Base-by-base conservation (phyloP, 345 rosid genomes). In the Sonneratia alba region DNA sequence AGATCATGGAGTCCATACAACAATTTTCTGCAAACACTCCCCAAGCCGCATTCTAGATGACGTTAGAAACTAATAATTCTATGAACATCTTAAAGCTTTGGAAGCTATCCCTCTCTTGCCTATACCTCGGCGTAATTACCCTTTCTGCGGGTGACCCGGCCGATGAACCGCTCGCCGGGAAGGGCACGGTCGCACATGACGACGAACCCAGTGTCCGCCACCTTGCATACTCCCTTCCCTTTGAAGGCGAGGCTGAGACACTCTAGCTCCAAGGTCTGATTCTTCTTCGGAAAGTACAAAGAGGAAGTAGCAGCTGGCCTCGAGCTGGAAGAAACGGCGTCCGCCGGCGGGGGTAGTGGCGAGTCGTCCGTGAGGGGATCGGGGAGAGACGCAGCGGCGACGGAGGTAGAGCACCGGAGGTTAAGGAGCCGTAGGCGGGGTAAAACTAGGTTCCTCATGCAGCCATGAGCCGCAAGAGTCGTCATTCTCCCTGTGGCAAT, bases 201-300 rank as follows among this genome's bases (percentile, higher is more conserved):
- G 71, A 94, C 88, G 76, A 86, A 88, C 63, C 98, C 98, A 59
- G 96, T 87, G 27, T 85, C 95, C 4, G 81, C 81, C 70, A 83
- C 96, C 79, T 88, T 89, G 62, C 97, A 94, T 48, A 91, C 78
- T 10, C 98, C 97, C 79, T 85, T 88, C 6, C 97, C 97, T 65
- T 94, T 94, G 75, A 87, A 94, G n/a, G 88, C 98, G 74, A 91
- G 73, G 77, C 95, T 85, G 83, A 89, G 91, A 55, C 98, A 91
- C 3, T 83, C 97, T 73, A 94, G 77, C 83, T 94, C 97, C 75
- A 94, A 74, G 9, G 83, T 86, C 27, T 94, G 95, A 18, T 89
- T 90, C 76, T 85, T 86, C 86, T 85, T 94, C 0, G 98, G 97
- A 49, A 83, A 94, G 83, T 75, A 87, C 42, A 95, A 72, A 22